Evolutionary conservation across 768 basidiomycete genomes (phyloP), one percentile per base, ranked within the genome.

Genomic region (Phaffia australis): DNA sequence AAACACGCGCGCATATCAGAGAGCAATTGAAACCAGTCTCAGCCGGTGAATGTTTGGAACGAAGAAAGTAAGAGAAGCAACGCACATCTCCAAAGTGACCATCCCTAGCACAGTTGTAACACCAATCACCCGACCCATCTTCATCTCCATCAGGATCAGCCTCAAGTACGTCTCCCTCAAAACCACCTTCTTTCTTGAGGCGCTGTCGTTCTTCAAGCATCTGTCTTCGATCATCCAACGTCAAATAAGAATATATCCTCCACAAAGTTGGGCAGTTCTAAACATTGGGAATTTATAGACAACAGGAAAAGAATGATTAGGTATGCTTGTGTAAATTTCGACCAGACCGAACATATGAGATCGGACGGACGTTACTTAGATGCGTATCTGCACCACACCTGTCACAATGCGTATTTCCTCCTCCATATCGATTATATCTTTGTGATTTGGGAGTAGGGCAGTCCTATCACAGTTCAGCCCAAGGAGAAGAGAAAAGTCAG

Each of bases 191-290:
- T n/a, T 23, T 56, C 50, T 63, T 56, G 29, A 67, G 48, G 2
- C 48, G 60, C 16, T 55, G 29, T 5, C 67, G 48, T 18, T 52
- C 63, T 23, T 62, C 62, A 27, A 63, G 54, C 19, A 46, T 52
- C 27, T 54, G 35, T n/a, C n/a, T 48, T 42, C 67, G 67, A 27
- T 42, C 56, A 21, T 57, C 30, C 4, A 57, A 52, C n/a, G 56
- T 25, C 48, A 69, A 58, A 32, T 69, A 69, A n/a, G 56, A 51
- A 63, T 69, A 69, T 46, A 69, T 69, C 52, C 67, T 49, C 67
- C 67, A 69, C 2, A 69, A 56, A 21, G 67, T 69, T 6, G 67
- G 67, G 32, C 67, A 69, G 27, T 69, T 69, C 65, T 66, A 57
- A n/a, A 9, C 14, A 14, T 21, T 47, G 19, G 23, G 19, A 21